Evolutionary conservation across 495 filamentous ascomycete species (phyloP), one percentile per base, ranked within the genome.

Genomic region (Daldinia decipiens): DNA sequence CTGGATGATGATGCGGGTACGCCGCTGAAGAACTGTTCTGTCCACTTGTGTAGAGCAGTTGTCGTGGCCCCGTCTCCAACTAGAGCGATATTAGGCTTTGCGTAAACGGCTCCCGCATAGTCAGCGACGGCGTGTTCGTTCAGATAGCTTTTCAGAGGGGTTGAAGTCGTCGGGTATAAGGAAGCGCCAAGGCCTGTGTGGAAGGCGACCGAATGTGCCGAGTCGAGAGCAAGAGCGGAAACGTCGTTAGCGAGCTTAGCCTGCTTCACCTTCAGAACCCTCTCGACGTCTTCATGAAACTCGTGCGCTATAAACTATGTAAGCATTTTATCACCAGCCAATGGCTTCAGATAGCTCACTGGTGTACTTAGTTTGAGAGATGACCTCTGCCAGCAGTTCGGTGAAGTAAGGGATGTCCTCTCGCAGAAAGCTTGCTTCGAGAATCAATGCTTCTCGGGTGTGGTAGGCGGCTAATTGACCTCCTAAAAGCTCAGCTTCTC

Each of bases 391-490:
- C 72, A 99, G 87, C 70, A 98, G 85, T 85, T 99, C 95, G 78
- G 93, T 88, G 82, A 97, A 99, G 88, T 98, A 99, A 69, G 95
- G 94, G 67, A 99, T 89, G 72, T 99, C 93, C 76, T 94, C 89
- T 77, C 93, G 87, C 62, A 99, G 87, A 87, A 98, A 98, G 81
- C 93, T 97, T 77, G 95, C 91, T 79, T 92, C 88, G 74, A 98
- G 82, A 72, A 98, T 88, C 65, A 99, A 81, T 73, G 94, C 94
- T 83, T 99, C 95, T 76, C 94, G 89, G 71, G 94, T 92, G 83
- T 97, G 92, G 81, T 91, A 90, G 58, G 95, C 84, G 72, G 82
- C 85, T 80, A 97, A 87, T 85, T 93, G 88, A 73, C 92, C 92
- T 71, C 95, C 95, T 70, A 98, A 87, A 71, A 99, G 90, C 83